Evolutionary conservation across 495 filamentous ascomycete genomes (phyloP), one percentile per base, ranked within the genome.

Genomic region (Hyaloscypha hepaticicola): DNA sequence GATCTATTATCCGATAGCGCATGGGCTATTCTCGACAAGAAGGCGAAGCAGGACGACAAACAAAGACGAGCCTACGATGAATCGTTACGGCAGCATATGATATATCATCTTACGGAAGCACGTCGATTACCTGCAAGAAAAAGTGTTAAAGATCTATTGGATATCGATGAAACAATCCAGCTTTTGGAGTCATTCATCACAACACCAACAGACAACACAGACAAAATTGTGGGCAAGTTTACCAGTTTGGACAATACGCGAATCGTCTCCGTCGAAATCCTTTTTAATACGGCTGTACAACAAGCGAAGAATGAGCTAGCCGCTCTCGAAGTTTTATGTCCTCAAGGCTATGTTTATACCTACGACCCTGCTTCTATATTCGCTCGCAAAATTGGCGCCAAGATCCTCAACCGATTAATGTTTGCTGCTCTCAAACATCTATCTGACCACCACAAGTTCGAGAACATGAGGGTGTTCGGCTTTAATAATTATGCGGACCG

Each of bases 361-460:
- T 68, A 66, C 59, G 69, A 71, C 33, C 69, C 69, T 7, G 51
- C 69, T 28, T 66, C 65, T n/a, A 71, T 71, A 22, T 71, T 71
- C 29, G 69, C 69, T 33, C 28, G 59, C n/a, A 24, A 68, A 56
- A 68, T 71, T 51, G 62, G 65, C 12, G 51, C 69, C 21, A 48
- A 52, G 34, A 51, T 71, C 22, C 55, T 71, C 11, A 71, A 71
- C 45, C 61, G 65, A 7, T 34, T 68, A 11, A 58, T 65, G 45
- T 58, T 71, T 21, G 55, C 55, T 55, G 69, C 65, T 9, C 26
- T 71, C 1, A 65, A 64, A 38, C n/a, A 26, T 33, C 34, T 71
- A 0, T 65, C 65, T 3, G 34, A 55, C 4, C 52, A 63, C 4
- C 55, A 68, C 21, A 41, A 34, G 21, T 68, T 71, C 63, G 25